Conservation (phyloP, 2,329 filamentous ascomycete species). For the Pseudogymnoascus pannorum region DNA sequence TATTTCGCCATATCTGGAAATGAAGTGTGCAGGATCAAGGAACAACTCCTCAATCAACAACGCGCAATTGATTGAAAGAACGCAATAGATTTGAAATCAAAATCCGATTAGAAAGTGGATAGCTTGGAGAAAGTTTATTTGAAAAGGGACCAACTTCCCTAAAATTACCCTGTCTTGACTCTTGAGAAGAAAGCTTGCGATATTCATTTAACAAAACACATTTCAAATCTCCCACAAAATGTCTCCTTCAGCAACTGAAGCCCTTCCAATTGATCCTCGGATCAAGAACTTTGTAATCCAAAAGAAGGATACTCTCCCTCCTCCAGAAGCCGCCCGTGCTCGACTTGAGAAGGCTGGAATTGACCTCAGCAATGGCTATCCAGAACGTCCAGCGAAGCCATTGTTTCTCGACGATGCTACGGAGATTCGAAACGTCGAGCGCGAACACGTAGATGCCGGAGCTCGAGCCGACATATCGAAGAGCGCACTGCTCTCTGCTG, state of each 20-base stretch:
- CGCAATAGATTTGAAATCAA: background rate
- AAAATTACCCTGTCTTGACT: background rate
- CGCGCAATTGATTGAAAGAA: background rate
- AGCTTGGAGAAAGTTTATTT: background rate
- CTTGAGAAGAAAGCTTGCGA: background rate
- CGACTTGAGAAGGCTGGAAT: conserved; percentile 62
- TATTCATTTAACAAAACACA: background rate
- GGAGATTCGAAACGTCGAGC: conserved; percentile 53
- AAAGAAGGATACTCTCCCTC: conserved; percentile 54
- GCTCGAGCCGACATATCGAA: conserved; percentile 59
- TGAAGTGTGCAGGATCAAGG: background rate
- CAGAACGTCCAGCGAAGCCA: conserved; percentile 60
- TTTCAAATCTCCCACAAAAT: conserved; percentile 29
- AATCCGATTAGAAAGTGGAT: background rate
- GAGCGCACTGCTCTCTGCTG: conserved; percentile 51
- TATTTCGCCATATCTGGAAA: background rate
- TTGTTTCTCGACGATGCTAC: conserved; percentile 64
- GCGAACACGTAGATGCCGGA: conserved; percentile 51
- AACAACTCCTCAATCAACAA: background rate
- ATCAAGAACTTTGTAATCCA: conserved; percentile 58
- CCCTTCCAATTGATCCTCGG: conserved; percentile 48
- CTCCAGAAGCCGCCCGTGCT: conserved; percentile 49
- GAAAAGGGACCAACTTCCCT: background rate
- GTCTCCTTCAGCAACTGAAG: conserved; percentile 32
- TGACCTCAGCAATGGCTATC: conserved; percentile 63